Evolutionary conservation across 2,329 filamentous ascomycete species (phyloP).

Genomic region (Onygenales sp.): DNA sequence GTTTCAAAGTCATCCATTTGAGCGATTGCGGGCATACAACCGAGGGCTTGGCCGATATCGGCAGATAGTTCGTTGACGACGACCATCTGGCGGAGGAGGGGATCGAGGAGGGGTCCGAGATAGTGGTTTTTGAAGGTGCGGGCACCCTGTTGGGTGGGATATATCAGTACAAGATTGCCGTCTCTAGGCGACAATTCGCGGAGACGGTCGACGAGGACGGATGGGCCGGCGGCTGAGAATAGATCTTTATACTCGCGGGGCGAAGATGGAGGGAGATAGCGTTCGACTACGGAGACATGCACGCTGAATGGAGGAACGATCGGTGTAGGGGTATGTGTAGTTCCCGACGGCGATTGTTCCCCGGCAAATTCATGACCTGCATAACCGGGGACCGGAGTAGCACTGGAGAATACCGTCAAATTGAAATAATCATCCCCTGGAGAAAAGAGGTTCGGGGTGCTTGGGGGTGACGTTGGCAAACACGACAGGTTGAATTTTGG

Average conservation of each 20-base stretch:
- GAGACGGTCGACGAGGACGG: constrained; percentile 51
- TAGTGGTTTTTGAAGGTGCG: constrained; percentile 51
- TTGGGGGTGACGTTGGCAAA: constrained; percentile 53
- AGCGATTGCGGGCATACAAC: constrained; percentile 44
- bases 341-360: constrained; percentile 9
- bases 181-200: constrained; percentile 48
- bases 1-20: constrained; percentile 47
- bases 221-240: constrained; percentile 45
- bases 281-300: constrained; percentile 52
- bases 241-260: constrained; percentile 50
- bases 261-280: constrained; percentile 55
- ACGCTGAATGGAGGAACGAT: constrained; percentile 52
- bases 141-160: constrained; percentile 50
- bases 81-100: constrained; percentile 48
- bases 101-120: constrained; percentile 52
- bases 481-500: constrained; percentile 53
- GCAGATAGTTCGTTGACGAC: constrained; percentile 50
- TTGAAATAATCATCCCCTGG: constrained; percentile 54
- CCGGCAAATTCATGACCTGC: constrained; percentile 45
- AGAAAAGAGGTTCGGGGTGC: constrained; percentile 41
- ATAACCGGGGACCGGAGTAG: constrained; percentile 46
- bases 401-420: constrained; percentile 51
- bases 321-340: constrained; percentile 43
- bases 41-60: constrained; percentile 45
- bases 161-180: constrained; percentile 53